Base-by-base conservation (phyloP, 495 filamentous ascomycete species). In the Penicillium antarcticum region DNA sequence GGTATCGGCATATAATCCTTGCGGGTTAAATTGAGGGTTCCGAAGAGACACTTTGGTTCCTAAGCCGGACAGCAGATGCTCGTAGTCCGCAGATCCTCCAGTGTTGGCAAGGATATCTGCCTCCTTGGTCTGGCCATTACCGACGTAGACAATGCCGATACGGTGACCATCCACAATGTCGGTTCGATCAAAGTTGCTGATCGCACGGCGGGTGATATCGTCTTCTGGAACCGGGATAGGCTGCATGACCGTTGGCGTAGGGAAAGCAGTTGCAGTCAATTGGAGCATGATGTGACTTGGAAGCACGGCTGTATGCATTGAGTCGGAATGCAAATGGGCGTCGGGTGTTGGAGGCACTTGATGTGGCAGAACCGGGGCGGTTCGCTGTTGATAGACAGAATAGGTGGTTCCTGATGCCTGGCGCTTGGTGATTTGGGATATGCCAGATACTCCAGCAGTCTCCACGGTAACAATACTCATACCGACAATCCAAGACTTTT, bases 121-220 rank as follows among this genome's bases (percentile, higher is more conserved):
- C 63, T 97, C 95, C 3, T 80, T 68, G 9, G 80, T 88, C 62
- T 97, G 95, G 17, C 87, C 86, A 46, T 89, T 82, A 31, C 84
- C 90, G 52, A 95, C 83, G 63, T 96, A 99, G 45, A 99, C 84
- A 17, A 99, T 85, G 16, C 94, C 95, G 41, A 96, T 87, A 63
- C 96, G 96, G 68, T 99, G 91, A 10, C 91, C 87, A 68, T 99
- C 95, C 4, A 99, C 87, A 21, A 92, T 89, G 43, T 92, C 85
- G 51, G 81, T 96, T 23, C 85, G 84, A 66, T 97, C 95, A 67
- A 99, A 95, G 31, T 78, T 71, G 36, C 73, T 82, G 31, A 97
- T 84, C 0, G 89, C 86, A 47, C 92, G 82, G 29, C 80, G 75
- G n/a, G 86, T 85, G 16, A 78, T 79, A 6, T 92, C 89, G 61